Percentiles rank a stretch among this genome's conserved stretches.
Conservation (phyloP, 768 basidiomycete genomes). For the Mycena olivaceomarginata region DNA sequence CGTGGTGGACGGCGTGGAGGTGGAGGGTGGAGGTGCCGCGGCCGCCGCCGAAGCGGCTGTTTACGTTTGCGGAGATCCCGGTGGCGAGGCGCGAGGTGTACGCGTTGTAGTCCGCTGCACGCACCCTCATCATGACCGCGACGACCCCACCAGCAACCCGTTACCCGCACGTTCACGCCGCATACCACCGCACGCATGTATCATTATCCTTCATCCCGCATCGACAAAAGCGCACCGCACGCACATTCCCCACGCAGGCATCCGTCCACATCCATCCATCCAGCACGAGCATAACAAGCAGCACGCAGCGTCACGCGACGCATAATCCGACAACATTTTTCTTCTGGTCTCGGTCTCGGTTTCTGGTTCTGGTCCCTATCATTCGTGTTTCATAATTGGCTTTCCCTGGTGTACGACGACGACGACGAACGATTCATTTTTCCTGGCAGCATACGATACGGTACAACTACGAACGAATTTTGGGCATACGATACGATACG, state of each 20-base stretch:
- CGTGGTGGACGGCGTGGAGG: constrained; percentile 65
- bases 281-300: not conserved
- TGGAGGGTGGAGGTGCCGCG: constrained; percentile 69
- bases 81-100: not conserved
- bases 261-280: no score
- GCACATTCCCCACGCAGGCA: not conserved
- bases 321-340: not conserved
- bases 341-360: not conserved
- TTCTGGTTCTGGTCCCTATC: not conserved
- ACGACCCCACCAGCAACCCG: constrained; percentile 5
- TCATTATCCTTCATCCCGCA: not conserved
- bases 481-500: no score
- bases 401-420: not conserved
- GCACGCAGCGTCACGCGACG: not conserved
- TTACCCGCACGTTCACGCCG: constrained; percentile 20
- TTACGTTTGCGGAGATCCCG: constrained; percentile 69
- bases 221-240: constrained; percentile 9
- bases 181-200: constrained; percentile 22
- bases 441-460: no score
- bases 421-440: no score
- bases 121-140: constrained; percentile 10
- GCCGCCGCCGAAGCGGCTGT: constrained; percentile 77
- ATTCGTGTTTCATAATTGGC: not conserved
- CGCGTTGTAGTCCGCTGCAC: no score
- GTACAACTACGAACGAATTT: no score